Evolutionary conservation across 257 asterid genomes (phyloP).

Genomic region (Rhazya stricta): DNA sequence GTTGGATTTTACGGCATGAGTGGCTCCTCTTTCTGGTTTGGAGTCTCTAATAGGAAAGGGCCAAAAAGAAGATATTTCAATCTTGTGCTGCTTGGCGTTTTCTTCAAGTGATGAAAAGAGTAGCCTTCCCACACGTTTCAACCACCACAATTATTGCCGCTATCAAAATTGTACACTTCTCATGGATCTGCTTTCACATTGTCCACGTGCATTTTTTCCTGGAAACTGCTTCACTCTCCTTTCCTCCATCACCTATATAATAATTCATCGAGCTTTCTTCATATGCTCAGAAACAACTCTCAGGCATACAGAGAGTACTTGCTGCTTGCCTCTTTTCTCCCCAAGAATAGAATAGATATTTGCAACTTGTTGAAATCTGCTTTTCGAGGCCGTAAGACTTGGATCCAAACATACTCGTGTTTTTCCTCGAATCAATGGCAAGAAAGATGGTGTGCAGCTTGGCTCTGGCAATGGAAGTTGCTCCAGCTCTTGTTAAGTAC

Average conservation of each 20-base stretch:
- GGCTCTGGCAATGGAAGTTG: conserved; percentile 26
- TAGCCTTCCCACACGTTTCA: background rate
- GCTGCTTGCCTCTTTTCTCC: background rate
- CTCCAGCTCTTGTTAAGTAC: conserved; percentile 20
- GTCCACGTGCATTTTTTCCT: background rate
- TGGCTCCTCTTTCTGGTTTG: no score
- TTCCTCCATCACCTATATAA: background rate
- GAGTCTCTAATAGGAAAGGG: no score
- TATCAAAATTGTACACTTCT: background rate
- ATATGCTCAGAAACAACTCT: background rate
- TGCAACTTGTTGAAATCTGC: background rate
- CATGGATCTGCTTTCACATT: background rate
- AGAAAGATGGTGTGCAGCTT: conserved; percentile 7
- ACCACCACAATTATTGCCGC: background rate
- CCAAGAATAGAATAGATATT: no score
- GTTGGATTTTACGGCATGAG: no score
- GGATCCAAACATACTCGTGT: no score
- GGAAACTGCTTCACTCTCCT: background rate
- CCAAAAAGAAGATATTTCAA: no score
- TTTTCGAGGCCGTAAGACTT: no score
- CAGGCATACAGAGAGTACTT: background rate
- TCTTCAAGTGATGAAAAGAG: background rate
- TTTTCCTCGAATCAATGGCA: conserved; percentile 12
- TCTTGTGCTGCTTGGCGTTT: background rate
- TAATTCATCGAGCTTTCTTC: background rate